Percentiles rank a stretch among this genome's conserved stretches.
These are phyloP conservation scores for Mycena pura DNA, from an alignment of 768 basidiomycete genomes.

Conservation along the genomic window DNA sequence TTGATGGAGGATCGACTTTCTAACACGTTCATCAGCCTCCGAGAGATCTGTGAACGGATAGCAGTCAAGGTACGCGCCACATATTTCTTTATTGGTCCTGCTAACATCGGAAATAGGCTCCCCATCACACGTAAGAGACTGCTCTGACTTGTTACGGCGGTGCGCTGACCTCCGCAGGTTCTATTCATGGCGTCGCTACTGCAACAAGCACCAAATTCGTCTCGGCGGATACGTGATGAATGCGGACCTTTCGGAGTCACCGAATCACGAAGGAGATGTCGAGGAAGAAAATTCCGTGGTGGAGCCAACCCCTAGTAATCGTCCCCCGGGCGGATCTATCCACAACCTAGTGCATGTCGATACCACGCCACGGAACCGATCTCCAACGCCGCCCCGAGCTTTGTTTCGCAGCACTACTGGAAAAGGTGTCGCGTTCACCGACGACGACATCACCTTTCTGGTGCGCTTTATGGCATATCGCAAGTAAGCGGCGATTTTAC, in stretches of 20 bases:
- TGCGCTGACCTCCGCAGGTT: constrained; percentile 54
- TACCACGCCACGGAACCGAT: constrained; percentile 58
- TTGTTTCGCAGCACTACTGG: constrained; percentile 86
- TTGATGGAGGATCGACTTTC: not conserved
- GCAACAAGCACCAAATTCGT: constrained; percentile 93
- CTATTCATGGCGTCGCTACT: constrained; percentile 91
- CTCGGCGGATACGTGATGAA: constrained; percentile 86
- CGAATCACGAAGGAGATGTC: constrained; percentile 47
- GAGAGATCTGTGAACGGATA: constrained; percentile 88
- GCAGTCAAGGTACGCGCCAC: constrained; percentile 70
- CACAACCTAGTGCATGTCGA: constrained; percentile 29
- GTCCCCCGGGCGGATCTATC: constrained; percentile 32
- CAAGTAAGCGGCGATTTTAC: constrained; percentile 54
- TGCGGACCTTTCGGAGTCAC: constrained; percentile 55
- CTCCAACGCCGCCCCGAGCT: constrained; percentile 82
- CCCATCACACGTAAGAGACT: constrained; percentile 80
- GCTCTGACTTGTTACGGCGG: constrained; percentile 2
- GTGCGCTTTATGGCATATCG: constrained; percentile 80
- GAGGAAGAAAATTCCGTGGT: constrained; percentile 39
- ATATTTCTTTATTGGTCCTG: not conserved
- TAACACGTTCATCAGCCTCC: constrained; percentile 47
- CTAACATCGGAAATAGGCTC: constrained; percentile 58
- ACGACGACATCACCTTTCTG: constrained; percentile 80
- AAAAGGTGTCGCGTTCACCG: constrained; percentile 89
- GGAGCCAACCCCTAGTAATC: constrained; percentile 4